Evolutionary conservation across 805 yeast species (phyloP), one percentile per base, ranked within the genome.

Genomic region (Ogataea trehalophila): DNA sequence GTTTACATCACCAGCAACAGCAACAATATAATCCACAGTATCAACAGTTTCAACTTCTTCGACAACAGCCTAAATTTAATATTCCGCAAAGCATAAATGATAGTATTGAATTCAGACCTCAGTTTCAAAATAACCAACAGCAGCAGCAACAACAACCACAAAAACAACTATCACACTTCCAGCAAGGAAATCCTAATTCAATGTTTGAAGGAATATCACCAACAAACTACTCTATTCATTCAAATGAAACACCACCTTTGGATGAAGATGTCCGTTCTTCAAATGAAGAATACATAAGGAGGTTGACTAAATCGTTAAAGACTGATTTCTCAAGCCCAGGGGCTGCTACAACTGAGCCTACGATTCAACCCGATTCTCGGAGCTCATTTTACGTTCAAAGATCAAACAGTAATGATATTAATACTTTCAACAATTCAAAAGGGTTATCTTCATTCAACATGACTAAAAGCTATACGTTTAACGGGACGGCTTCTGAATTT

Each of bases 161-260:
- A 8, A 4, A 13, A 15, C 17, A 6, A 2, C 23, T 3, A 6
- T 29, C 2, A 4, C 45, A 42, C 22, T 8, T 22, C 15, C 42
- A 44, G n/a, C 37, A 18, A 16, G 22, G 16, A 23, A 39, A 43
- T 22, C 13, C 18, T 18, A 33, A n/a, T 16, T 18, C 29, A 16
- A 18, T 36, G 15, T 51, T 41, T 35, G 60, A 57, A 31, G 58
- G 54, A 2, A 51, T 59, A 2, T 54, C 63, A 2, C 63, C 65
- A 3, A 56, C 62, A 15, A 56, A 54, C 34, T 57, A 47, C 40
- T 55, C 62, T 0, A 42, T 51, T 4, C 49, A 49, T 20, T 61
- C 65, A 0, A 48, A 41, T 26, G 58, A 47, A 33, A 47, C 56
- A 7, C 52, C 56, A 2, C 23, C 33, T 1, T 46, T 39, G 15